phyloP scores from a whole-genome alignment of 2,329 filamentous ascomycete genomes.

The Talaromyces atroroseus region DNA sequence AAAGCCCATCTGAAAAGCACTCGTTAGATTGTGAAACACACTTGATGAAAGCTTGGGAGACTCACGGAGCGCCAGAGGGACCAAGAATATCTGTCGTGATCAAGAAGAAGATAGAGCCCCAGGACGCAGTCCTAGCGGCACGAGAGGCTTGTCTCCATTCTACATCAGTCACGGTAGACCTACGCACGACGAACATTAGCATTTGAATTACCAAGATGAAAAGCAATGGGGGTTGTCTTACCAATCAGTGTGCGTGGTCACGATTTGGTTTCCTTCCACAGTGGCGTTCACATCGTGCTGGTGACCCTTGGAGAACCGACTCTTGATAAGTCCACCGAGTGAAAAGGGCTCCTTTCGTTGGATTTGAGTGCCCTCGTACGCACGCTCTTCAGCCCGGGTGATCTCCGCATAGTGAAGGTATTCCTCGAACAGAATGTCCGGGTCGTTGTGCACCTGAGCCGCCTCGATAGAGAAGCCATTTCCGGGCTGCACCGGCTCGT shows the following conservation, averaged over 20 bases:
- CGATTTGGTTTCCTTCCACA: neutral
- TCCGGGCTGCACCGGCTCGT: neutral
- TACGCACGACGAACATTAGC: neutral
- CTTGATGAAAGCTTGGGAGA: neutral
- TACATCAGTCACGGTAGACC: neutral
- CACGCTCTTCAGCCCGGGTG: neutral
- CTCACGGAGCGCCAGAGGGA: slow-evolving; percentile 33
- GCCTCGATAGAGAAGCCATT: neutral
- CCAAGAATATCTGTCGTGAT: slow-evolving; percentile 48
- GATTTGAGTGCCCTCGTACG: neutral
- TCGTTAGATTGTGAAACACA: neutral
- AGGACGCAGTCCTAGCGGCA: slow-evolving; percentile 42
- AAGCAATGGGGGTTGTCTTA: neutral
- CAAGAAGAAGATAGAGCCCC: slow-evolving; percentile 45
- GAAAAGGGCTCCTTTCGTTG: neutral
- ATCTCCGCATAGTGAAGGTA: neutral
- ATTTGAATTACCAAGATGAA: neutral
- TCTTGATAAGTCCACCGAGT: neutral
- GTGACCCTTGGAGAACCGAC: neutral
- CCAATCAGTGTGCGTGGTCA: neutral
- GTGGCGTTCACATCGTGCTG: neutral
- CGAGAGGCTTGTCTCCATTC: slow-evolving; percentile 24
- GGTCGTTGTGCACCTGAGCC: neutral
- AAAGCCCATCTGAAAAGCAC: neutral
- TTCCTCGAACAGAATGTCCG: neutral